Conservation (phyloP, 2,329 filamentous ascomycete species). For the Nemania sp. region DNA sequence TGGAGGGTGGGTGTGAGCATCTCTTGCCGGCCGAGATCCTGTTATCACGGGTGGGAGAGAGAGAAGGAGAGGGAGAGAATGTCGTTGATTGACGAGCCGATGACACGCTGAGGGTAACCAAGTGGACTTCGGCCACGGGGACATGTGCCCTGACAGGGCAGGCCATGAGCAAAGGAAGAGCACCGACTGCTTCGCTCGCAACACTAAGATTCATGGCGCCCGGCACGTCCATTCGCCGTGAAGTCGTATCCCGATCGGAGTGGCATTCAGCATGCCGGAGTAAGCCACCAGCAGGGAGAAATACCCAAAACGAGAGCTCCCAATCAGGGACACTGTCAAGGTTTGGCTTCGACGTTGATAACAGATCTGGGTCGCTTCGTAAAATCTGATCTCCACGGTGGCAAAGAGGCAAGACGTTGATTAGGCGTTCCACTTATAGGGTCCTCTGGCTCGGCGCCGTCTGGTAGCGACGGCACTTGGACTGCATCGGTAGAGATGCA, state of each 20-base stretch:
- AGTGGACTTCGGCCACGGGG: conserved; percentile 25
- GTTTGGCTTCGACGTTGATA: conserved; percentile 18
- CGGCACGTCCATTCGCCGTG: conserved; percentile 18
- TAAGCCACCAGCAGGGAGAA: conserved; percentile 27
- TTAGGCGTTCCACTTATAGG: conserved; percentile 27
- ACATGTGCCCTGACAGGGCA: conserved; percentile 36
- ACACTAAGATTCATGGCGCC: conserved; percentile 24
- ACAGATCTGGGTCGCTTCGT: conserved; percentile 21
- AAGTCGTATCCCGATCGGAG: conserved; percentile 35
- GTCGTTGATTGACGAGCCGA: conserved; percentile 32
- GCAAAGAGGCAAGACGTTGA: conserved; percentile 22
- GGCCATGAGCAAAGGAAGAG: conserved; percentile 17
- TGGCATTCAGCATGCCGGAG: conserved; percentile 32
- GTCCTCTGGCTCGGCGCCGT: conserved; percentile 33
- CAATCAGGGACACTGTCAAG: conserved; percentile 18
- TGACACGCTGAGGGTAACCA: conserved; percentile 23
- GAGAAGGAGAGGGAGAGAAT: not conserved
- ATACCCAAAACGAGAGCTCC: conserved; percentile 15
- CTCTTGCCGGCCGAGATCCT: conserved; percentile 26
- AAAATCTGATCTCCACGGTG: conserved; percentile 16
- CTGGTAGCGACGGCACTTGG: conserved; percentile 40
- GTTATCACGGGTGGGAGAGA: conserved; percentile 20
- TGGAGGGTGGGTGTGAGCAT: conserved; percentile 13
- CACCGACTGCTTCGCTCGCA: conserved; percentile 17
- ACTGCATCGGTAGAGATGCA: conserved; percentile 40